Conservation (phyloP, 2,329 filamentous ascomycete species). For the Diplodia sapinea region DNA sequence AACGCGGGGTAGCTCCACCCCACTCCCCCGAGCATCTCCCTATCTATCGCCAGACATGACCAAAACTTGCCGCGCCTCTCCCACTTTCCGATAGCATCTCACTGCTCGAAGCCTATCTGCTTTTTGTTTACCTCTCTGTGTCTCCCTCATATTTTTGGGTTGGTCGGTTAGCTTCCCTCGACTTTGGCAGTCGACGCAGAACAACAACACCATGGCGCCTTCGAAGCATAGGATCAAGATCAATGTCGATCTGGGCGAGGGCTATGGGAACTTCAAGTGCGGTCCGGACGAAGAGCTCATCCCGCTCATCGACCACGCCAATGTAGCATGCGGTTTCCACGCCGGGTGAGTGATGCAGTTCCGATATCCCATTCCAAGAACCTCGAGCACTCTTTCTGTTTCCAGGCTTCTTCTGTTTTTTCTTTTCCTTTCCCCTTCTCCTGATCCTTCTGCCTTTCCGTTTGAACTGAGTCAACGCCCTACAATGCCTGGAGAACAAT, state of each 20-base stretch:
- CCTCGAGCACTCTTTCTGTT: background rate
- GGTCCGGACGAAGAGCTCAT: slow-evolving; percentile 66
- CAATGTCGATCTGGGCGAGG: slow-evolving; percentile 62
- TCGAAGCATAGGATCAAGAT: slow-evolving; percentile 60
- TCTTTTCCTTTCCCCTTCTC: background rate
- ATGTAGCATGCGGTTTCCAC: slow-evolving; percentile 67
- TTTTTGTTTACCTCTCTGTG: background rate
- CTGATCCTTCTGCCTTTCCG: background rate
- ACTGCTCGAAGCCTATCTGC: too few relatives aligned
- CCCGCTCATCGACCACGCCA: slow-evolving; percentile 66
- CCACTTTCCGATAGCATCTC: slow-evolving; percentile 11
- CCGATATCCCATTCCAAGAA: background rate
- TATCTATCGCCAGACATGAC: slow-evolving; percentile 5
- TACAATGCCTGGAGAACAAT: too few relatives aligned
- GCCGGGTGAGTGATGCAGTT: slow-evolving; percentile 43
- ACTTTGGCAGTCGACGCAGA: background rate
- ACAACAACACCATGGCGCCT: slow-evolving; percentile 50
- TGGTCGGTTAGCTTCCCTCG: too few relatives aligned
- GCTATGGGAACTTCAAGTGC: slow-evolving; percentile 57
- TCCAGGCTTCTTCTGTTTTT: too few relatives aligned
- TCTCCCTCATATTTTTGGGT: background rate
- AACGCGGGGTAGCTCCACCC: slow-evolving; percentile 17
- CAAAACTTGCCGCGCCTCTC: background rate
- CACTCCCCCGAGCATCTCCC: background rate
- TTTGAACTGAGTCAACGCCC: too few relatives aligned